Evolutionary conservation across 2,329 filamentous ascomycete genomes (phyloP), one percentile per base, ranked within the genome.

Genomic region (Xylaria sp.): DNA sequence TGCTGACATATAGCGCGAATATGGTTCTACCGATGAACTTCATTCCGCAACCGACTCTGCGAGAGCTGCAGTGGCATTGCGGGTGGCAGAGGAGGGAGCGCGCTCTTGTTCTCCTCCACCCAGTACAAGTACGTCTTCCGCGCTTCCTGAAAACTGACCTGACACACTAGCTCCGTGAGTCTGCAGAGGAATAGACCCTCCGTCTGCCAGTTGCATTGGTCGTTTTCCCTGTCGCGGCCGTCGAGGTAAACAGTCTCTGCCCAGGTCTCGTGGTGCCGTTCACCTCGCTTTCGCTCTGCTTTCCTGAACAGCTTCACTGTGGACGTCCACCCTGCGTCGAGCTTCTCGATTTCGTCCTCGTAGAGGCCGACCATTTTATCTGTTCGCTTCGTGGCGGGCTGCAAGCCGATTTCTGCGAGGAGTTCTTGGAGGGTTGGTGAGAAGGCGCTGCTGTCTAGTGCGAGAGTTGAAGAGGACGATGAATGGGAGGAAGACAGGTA

Each of bases 141-240:
- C 12, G 56, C 62, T 0, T n/a, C 1, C 4, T 33, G 18, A 39
- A 62, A 66, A 0, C 1, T 2, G 0, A 31, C 12, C 36, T 66
- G 57, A 8, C 25, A n/a, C 8, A 54, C 15, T 12, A 62, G 9
- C 48, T 69, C 57, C 1, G 48, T 28, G 8, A 69, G 54, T 2
- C 20, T 6, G 36, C 57, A 62, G 15, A 69, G 57, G 20, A 69
- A 69, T 0, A 62, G 28, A 3, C 62, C 62, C 31, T 69, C 67
- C 0, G 7, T 62, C 52, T 69, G 67, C 67, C 67, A 69, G 18
- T 62, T 10, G 25, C 28, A 66, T 28, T 18, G 15, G 6, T 2
- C 3, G 39, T 41, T 3, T 0, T 6, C 1, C 0, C 2, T 1
- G 23, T 66, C 62, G 36, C 49, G 60, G 1, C 2, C 1, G 36